Conservation (phyloP, 2,329 filamentous ascomycete species). For the Pseudogymnoascus sp. region DNA sequence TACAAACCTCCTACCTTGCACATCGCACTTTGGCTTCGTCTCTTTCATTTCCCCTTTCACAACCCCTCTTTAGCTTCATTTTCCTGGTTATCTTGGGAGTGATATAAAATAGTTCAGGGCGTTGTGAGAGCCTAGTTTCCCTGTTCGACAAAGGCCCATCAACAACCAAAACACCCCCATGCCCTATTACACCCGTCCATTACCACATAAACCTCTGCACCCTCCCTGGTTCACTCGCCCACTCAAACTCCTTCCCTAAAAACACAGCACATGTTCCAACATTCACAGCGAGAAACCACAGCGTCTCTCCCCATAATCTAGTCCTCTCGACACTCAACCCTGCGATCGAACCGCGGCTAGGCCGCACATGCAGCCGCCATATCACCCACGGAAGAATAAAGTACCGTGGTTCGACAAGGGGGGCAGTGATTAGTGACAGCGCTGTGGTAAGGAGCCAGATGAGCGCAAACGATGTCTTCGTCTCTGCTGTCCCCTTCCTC, state of each 20-base stretch:
- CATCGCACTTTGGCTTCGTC: not conserved
- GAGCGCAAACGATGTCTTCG: constrained; percentile 41
- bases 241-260: constrained; percentile 57
- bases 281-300: constrained; percentile 62
- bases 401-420: constrained; percentile 90
- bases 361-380: constrained; percentile 74
- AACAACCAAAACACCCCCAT: not conserved
- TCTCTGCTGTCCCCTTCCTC: constrained; percentile 19
- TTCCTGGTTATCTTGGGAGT: not conserved
- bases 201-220: constrained; percentile 80
- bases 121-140: not conserved
- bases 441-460: constrained; percentile 59
- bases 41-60: not conserved
- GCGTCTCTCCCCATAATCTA: constrained; percentile 50
- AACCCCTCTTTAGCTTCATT: not conserved
- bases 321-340: constrained; percentile 1
- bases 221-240: constrained; percentile 40
- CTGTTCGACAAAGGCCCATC: not conserved
- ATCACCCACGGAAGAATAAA: constrained; percentile 94
- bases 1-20: not conserved
- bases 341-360: constrained; percentile 9
- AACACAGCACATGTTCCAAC: constrained; percentile 61
- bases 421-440: constrained; percentile 76
- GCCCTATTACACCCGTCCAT: constrained; percentile 9
- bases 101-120: not conserved